Conservation (phyloP, 176 grass and related monocot species). For the Elaeis guineensis region DNA sequence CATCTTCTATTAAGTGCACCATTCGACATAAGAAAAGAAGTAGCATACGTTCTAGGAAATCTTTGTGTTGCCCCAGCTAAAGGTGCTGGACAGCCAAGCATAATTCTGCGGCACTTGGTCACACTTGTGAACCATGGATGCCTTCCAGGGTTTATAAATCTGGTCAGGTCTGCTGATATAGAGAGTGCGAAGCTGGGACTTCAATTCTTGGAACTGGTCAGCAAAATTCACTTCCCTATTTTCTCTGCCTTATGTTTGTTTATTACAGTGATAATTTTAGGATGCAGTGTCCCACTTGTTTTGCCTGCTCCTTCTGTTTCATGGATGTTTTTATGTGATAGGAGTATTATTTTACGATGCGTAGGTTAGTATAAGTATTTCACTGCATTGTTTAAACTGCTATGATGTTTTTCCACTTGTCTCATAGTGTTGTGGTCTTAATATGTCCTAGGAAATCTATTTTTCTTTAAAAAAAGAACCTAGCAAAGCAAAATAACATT, state of each 20-base stretch:
- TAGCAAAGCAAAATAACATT: too few species aligned
- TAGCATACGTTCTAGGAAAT: slow-evolving; percentile 74
- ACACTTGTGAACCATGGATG: slow-evolving; percentile 57
- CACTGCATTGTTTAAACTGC: too few species aligned
- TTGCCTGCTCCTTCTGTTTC: too few species aligned
- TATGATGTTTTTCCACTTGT: too few species aligned
- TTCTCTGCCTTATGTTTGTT: slow-evolving; percentile 2
- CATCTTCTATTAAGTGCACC: slow-evolving; percentile 44
- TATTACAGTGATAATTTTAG: background rate
- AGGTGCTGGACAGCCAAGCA: slow-evolving; percentile 30
- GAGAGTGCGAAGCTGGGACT: slow-evolving; percentile 78
- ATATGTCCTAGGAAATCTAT: too few species aligned
- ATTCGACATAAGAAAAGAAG: slow-evolving; percentile 89
- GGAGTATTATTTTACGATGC: too few species aligned
- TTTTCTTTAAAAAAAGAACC: too few species aligned
- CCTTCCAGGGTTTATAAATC: slow-evolving; percentile 66
- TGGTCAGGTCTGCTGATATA: slow-evolving; percentile 83
- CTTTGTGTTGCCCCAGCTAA: slow-evolving; percentile 67
- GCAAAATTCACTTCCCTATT: background rate
- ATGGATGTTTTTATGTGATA: too few species aligned
- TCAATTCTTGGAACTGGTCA: slow-evolving; percentile 91
- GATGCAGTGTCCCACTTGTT: too few species aligned
- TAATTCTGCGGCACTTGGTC: slow-evolving; percentile 52
- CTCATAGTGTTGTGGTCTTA: too few species aligned
- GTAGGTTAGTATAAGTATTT: too few species aligned